Base-by-base conservation (phyloP, 805 yeast genomes). In the Sungouiozyma ichnusensis region DNA sequence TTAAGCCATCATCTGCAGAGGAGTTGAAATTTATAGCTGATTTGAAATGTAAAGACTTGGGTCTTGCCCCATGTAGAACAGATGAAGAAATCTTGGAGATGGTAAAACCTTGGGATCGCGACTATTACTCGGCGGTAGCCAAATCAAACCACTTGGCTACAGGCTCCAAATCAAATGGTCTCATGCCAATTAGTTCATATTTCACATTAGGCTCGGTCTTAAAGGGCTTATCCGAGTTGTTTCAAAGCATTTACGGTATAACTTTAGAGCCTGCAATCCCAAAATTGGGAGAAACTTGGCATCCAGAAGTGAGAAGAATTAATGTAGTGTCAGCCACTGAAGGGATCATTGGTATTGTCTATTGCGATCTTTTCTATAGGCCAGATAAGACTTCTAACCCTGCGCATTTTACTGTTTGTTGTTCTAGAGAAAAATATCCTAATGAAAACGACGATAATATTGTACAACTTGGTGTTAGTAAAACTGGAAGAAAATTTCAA, bases 351-450 rank as follows among this genome's bases (percentile, higher is more conserved):
- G 98, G 97, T 2, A 75, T 81, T 38, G 76, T 92, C 19, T 92
- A 92, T 58, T 74, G 94, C 51, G 98, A 92, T 59, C 68, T 92
- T 40, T 85, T 90, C 68, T 81, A 82, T 48, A 71, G 95, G 41
- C 71, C 69, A 7, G 81, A 81, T 13, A 84, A 84, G 60, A 76
- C 83, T 1, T 79, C 85, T 1, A 78, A 81, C 44, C 97, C 98
- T 1, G 94, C 97, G 0, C 98, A 92, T 63, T 92, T 85, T 64
- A 92, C 97, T 0, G 85, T 92, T 6, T 86, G 92, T 47, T 92
- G 97, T 54, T 85, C 95, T n/a, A 73, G 97, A 50, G 76, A 77
- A 53, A 73, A 86, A 14, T 78, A 79, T 52, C 69, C 72, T 0
- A 72, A 71, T 41, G 82, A 77, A 51, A 58, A 64, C 41, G 69